phyloP scores from a whole-genome alignment of 805 yeast genomes.

The Ogataea nitratoaversa region DNA sequence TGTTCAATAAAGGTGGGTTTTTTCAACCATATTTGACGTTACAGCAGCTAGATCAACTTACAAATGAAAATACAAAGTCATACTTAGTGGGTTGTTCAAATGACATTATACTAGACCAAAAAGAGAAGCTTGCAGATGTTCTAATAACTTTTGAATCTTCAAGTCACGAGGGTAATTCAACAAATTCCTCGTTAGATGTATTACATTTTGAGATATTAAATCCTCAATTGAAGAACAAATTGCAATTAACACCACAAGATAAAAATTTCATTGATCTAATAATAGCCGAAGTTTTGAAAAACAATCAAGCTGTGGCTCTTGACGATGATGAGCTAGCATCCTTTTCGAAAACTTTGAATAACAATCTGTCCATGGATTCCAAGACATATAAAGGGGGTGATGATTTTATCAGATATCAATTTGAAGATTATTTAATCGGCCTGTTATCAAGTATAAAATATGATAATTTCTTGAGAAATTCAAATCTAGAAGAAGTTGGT shows the following conservation, averaged over 20 bases:
- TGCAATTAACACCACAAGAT: slow-evolving; percentile 56
- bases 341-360: slow-evolving; percentile 24
- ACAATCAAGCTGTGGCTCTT: slow-evolving; percentile 16
- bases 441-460: slow-evolving; percentile 70
- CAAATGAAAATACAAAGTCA: slow-evolving; percentile 49
- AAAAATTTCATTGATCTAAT: slow-evolving; percentile 69
- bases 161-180: slow-evolving; percentile 23
- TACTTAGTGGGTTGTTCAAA: slow-evolving; percentile 87
- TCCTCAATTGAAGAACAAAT: slow-evolving; percentile 37
- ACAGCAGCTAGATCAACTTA: slow-evolving; percentile 80
- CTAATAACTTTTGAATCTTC: slow-evolving; percentile 51
- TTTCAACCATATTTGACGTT: slow-evolving; percentile 93
- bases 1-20: slow-evolving; percentile 81
- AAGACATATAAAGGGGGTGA: slow-evolving; percentile 62
- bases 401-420: slow-evolving; percentile 80
- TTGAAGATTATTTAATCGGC: slow-evolving; percentile 85
- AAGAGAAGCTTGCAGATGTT: slow-evolving; percentile 59
- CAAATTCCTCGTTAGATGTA: slow-evolving; percentile 16
- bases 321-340: slow-evolving; percentile 31
- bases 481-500: slow-evolving; percentile 23
- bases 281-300: slow-evolving; percentile 41
- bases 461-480: slow-evolving; percentile 45
- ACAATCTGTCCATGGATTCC: slow-evolving; percentile 37
- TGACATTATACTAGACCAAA: slow-evolving; percentile 67
- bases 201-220: slow-evolving; percentile 38